A percentile compares a stretch with the other conserved stretches of the same genome.
Conservation (phyloP, 805 yeast genomes). For the Candida koratica region DNA sequence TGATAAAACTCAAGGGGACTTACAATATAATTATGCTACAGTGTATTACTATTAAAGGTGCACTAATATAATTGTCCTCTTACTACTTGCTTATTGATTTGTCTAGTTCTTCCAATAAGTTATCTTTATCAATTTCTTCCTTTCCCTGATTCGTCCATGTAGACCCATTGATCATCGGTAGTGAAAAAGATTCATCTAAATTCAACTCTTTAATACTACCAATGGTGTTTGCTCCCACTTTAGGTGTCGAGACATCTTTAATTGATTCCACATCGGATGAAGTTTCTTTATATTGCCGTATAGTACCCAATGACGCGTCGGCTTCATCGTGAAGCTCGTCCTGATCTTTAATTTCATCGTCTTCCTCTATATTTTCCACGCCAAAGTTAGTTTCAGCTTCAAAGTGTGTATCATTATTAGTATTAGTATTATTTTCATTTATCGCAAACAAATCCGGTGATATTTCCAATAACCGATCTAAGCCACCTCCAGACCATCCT, state of each 20-base stretch:
- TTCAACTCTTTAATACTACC: slow-evolving; percentile 21
- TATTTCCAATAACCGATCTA: slow-evolving; percentile 60
- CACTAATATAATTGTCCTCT: too few relatives aligned
- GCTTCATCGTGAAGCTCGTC: slow-evolving; percentile 2
- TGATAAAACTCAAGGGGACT: too few relatives aligned
- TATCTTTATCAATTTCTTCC: slow-evolving; percentile 5
- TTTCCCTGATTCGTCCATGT: slow-evolving; percentile 12
- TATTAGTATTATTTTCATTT: slow-evolving; percentile 21
- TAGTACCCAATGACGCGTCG: slow-evolving; percentile 12
- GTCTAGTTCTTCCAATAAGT: slow-evolving; percentile 10
- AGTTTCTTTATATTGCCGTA: slow-evolving; percentile 1
- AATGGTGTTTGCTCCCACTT: neutral
- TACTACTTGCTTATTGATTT: too few relatives aligned
- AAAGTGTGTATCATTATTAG: slow-evolving; percentile 5
- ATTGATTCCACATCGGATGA: slow-evolving; percentile 3
- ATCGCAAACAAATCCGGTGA: slow-evolving; percentile 53
- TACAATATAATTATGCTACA: too few relatives aligned
- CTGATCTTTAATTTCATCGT: slow-evolving; percentile 4
- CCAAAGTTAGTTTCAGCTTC: neutral
- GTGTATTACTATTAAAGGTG: too few relatives aligned
- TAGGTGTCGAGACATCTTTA: slow-evolving; percentile 5
- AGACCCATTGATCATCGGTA: slow-evolving; percentile 36
- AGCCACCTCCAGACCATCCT: slow-evolving; percentile 85
- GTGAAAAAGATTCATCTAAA: slow-evolving; percentile 49
- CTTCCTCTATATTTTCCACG: slow-evolving; percentile 10